A percentile compares a stretch with the other conserved stretches of the same genome.
These are phyloP conservation scores for Centrapalus pauciflorus DNA, from an alignment of 129 eudicot species.

Conservation along the genomic window DNA sequence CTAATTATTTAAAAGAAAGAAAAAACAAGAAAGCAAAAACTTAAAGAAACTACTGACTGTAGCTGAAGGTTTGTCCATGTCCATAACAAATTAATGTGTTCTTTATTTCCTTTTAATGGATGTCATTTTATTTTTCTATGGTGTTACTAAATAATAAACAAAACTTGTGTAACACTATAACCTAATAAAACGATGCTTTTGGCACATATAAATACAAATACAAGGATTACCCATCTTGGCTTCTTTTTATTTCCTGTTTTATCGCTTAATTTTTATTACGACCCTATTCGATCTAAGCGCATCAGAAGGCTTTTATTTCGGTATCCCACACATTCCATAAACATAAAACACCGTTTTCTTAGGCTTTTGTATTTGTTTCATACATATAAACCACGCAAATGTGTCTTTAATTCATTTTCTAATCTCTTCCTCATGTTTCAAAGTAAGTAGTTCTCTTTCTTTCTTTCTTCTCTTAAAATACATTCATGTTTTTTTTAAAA, in stretches of 20 bases:
- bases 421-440: not conserved
- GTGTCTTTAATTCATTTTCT: not conserved
- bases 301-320: constrained; percentile 10
- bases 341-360: constrained; percentile 6
- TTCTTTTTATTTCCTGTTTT: not conserved
- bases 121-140: no score
- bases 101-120: no score
- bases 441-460: not conserved
- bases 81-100: no score
- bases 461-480: not conserved
- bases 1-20: no score
- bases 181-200: no score
- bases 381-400: not conserved
- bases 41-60: no score
- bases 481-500: not conserved
- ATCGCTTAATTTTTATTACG: not conserved
- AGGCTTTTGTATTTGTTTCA: not conserved
- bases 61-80: no score
- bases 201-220: no score
- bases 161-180: no score
- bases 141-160: no score
- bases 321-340: not conserved
- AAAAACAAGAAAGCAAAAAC: no score
- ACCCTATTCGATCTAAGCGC: not conserved
- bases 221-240: no score